These are phyloP conservation scores for Rosa rugosa DNA, from an alignment of 306 rosid genomes.

Conservation along the genomic window DNA sequence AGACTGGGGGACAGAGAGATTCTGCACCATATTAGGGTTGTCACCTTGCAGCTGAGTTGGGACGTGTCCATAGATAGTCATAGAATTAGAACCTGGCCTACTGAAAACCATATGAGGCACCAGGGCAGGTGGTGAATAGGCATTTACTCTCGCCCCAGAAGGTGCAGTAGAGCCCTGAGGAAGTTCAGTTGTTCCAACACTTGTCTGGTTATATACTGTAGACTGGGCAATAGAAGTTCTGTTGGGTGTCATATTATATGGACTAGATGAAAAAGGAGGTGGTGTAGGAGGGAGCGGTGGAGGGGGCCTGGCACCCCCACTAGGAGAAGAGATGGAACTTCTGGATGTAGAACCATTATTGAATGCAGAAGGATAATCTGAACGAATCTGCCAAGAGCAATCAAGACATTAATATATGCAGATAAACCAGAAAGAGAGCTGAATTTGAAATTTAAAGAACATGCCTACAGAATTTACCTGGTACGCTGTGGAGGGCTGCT, in stretches of 20 bases:
- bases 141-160: slow-evolving; percentile 57
- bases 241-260: slow-evolving; percentile 55
- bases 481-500: slow-evolving; percentile 52
- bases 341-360: slow-evolving; percentile 56
- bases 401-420: slow-evolving; percentile 11
- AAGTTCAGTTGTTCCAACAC: slow-evolving; percentile 48
- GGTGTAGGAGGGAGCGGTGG: slow-evolving; percentile 99
- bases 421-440: slow-evolving; percentile 14
- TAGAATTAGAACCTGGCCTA: slow-evolving; percentile 66
- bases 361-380: slow-evolving; percentile 64
- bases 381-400: slow-evolving; percentile 58
- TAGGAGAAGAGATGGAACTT: slow-evolving; percentile 61
- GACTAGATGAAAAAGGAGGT: slow-evolving; percentile 77
- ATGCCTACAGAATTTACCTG: slow-evolving; percentile 44
- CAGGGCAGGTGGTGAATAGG: slow-evolving; percentile 53
- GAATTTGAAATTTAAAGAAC: slow-evolving; percentile 15
- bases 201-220: slow-evolving; percentile 54
- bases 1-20: slow-evolving; percentile 49
- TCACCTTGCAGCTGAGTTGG: slow-evolving; percentile 74
- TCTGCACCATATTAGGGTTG: slow-evolving; percentile 60
- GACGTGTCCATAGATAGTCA: slow-evolving; percentile 49
- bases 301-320: slow-evolving; percentile 72
- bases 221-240: slow-evolving; percentile 62
- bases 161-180: slow-evolving; percentile 50
- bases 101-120: slow-evolving; percentile 52